A percentile compares a stretch with the other conserved stretches of the same genome.
phyloP scores from a whole-genome alignment of 1,139 yeast species.

The Lodderomyces beijingensis region DNA sequence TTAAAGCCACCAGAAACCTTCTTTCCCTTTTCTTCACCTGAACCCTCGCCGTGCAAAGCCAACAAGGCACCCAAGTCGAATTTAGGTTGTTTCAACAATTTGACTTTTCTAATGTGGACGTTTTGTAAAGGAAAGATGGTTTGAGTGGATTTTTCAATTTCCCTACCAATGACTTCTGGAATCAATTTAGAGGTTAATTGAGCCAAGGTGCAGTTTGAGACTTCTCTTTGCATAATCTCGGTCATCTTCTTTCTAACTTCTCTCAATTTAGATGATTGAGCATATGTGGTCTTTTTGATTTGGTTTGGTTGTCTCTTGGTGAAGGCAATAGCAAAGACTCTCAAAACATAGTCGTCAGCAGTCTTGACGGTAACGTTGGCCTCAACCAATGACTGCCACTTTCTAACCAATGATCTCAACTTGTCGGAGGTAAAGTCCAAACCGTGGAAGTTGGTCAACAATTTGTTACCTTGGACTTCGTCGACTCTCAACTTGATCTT shows the following conservation, averaged over 20 bases:
- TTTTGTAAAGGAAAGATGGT: constrained; percentile 50
- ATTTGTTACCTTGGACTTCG: constrained; percentile 52
- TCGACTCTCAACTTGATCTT: constrained; percentile 51
- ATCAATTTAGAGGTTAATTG: constrained; percentile 50
- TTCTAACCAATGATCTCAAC: constrained; percentile 49
- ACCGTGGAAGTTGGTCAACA: constrained; percentile 53
- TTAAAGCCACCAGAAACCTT: constrained; percentile 48
- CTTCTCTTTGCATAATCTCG: constrained; percentile 52
- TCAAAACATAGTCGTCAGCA: constrained; percentile 46
- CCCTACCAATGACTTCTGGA: constrained; percentile 52
- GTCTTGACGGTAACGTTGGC: constrained; percentile 51
- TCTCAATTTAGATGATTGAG: constrained; percentile 49
- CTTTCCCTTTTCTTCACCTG: constrained; percentile 50
- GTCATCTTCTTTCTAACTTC: constrained; percentile 50
- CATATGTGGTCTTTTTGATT: constrained; percentile 48
- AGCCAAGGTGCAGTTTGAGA: constrained; percentile 46
- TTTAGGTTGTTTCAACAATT: constrained; percentile 50
- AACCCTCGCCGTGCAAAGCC: constrained; percentile 50
- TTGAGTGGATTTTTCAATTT: constrained; percentile 50
- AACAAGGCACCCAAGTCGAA: constrained; percentile 50
- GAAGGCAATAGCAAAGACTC: constrained; percentile 51
- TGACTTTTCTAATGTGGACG: constrained; percentile 51
- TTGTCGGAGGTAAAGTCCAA: constrained; percentile 48
- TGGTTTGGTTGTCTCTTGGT: constrained; percentile 52
- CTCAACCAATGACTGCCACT: constrained; percentile 53